A percentile compares a stretch with the other conserved stretches of the same genome.
phyloP scores from a whole-genome alignment of 1,284 basidiomycete genomes.

The Cryptococcus sp. region DNA sequence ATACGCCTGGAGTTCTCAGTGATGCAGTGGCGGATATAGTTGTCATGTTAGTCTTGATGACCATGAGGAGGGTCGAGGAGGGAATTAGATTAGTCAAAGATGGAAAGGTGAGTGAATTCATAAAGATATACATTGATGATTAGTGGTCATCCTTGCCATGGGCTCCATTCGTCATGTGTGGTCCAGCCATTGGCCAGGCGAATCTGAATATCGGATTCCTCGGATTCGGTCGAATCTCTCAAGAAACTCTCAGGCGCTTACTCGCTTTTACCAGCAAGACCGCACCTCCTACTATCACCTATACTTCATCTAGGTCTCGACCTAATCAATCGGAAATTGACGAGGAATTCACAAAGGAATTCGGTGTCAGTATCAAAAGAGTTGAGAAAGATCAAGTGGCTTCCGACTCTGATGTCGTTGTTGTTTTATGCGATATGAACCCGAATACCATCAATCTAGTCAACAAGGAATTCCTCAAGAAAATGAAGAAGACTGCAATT shows the following conservation, averaged over 20 bases:
- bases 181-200: slow-evolving; percentile 50
- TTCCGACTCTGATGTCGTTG: slow-evolving; percentile 67
- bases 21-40: slow-evolving; percentile 80
- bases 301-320: slow-evolving; percentile 33
- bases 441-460: slow-evolving; percentile 67
- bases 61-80: slow-evolving; percentile 68
- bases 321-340: slow-evolving; percentile 53
- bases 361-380: slow-evolving; percentile 57
- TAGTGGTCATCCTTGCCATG: slow-evolving; percentile 65
- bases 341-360: slow-evolving; percentile 50
- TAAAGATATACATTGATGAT: background rate
- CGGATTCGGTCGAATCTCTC: slow-evolving; percentile 88
- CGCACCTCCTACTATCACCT: slow-evolving; percentile 29
- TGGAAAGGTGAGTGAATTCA: slow-evolving; percentile 55
- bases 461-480: slow-evolving; percentile 62
- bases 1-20: slow-evolving; percentile 85
- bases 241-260: slow-evolving; percentile 69
- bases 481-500: slow-evolving; percentile 79
- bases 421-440: slow-evolving; percentile 78
- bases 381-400: slow-evolving; percentile 68
- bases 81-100: slow-evolving; percentile 62
- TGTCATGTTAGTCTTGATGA: slow-evolving; percentile 87
- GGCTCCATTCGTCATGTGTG: slow-evolving; percentile 60
- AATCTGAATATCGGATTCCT: slow-evolving; percentile 72
- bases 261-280: slow-evolving; percentile 61